These are phyloP conservation scores for Mytilinidion resinicola DNA, from an alignment of 495 filamentous ascomycete species.

Conservation along the genomic window DNA sequence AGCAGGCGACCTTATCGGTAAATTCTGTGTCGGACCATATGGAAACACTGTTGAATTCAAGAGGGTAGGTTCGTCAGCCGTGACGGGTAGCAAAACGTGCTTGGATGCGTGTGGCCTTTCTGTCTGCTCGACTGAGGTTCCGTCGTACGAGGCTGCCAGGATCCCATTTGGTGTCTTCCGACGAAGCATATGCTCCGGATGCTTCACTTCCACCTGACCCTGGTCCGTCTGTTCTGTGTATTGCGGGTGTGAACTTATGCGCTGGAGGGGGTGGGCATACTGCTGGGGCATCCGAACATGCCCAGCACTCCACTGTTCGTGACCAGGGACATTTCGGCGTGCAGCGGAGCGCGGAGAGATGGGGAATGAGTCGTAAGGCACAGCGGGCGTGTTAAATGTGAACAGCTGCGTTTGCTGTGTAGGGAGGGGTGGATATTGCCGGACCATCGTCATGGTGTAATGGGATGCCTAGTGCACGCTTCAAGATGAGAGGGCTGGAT, in stretches of 20 bases:
- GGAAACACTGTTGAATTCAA: conserved; percentile 12
- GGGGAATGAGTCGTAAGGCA: conserved; percentile 13
- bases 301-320: conserved; percentile 18
- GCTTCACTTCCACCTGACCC: conserved; percentile 28
- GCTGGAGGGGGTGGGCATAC: conserved; percentile 38
- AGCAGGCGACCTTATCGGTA: conserved; percentile 19
- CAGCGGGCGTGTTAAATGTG: neutral
- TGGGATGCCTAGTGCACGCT: neutral
- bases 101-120: conserved; percentile 75
- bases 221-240: conserved; percentile 11
- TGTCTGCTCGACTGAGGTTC: conserved; percentile 66
- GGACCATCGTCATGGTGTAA: conserved; percentile 27
- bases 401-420: conserved; percentile 15
- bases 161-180: conserved; percentile 94
- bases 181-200: conserved; percentile 67
- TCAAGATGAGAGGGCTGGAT: neutral
- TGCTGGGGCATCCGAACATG: conserved; percentile 31
- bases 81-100: conserved; percentile 77
- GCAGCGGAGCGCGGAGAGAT: conserved; percentile 10
- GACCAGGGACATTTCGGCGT: conserved; percentile 15
- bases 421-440: conserved; percentile 22
- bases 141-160: conserved; percentile 90
- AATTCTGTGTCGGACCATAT: conserved; percentile 13
- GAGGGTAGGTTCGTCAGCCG: conserved; percentile 8
- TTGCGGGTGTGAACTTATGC: conserved; percentile 19